phyloP scores from a whole-genome alignment of 768 basidiomycete species.

The Lanmaoa rubissima region DNA sequence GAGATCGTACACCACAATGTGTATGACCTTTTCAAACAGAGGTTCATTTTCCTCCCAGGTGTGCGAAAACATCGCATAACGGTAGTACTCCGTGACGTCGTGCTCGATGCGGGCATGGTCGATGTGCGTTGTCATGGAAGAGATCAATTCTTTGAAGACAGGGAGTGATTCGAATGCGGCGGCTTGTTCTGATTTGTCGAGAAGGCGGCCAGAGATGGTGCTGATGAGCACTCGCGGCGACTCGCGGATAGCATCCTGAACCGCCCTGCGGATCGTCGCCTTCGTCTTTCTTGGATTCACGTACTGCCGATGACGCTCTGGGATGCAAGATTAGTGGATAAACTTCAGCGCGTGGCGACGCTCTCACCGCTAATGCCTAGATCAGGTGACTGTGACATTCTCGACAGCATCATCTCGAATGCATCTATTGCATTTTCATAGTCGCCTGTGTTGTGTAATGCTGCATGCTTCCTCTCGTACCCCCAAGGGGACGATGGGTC shows the following conservation, averaged over 20 bases:
- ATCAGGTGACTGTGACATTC: constrained; percentile 1
- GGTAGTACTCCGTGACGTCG: not conserved
- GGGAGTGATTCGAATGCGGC: no score
- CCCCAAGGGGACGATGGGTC: no score
- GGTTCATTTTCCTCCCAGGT: constrained; percentile 5
- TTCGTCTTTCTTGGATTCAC: no score
- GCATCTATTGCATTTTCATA: not conserved
- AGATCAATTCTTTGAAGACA: no score
- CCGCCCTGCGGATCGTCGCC: no score
- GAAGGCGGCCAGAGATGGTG: no score
- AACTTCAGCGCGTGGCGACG: not conserved
- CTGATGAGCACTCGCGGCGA: no score
- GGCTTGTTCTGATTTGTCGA: no score
- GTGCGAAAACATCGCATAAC: constrained; percentile 6
- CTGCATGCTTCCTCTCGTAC: constrained; percentile 1
- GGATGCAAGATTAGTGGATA: not conserved
- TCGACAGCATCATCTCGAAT: constrained; percentile 11
- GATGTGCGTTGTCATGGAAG: no score
- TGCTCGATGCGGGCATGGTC: not conserved
- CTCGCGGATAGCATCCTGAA: no score
- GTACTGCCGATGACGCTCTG: no score
- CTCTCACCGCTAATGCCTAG: not conserved
- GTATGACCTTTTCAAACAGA: not conserved
- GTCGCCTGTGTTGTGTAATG: not conserved
- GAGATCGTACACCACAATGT: not conserved